A percentile compares a stretch with the other conserved stretches of the same genome.
These are phyloP conservation scores for Neonectria magnoliae DNA, from an alignment of 2,329 filamentous ascomycete species.

Conservation along the genomic window DNA sequence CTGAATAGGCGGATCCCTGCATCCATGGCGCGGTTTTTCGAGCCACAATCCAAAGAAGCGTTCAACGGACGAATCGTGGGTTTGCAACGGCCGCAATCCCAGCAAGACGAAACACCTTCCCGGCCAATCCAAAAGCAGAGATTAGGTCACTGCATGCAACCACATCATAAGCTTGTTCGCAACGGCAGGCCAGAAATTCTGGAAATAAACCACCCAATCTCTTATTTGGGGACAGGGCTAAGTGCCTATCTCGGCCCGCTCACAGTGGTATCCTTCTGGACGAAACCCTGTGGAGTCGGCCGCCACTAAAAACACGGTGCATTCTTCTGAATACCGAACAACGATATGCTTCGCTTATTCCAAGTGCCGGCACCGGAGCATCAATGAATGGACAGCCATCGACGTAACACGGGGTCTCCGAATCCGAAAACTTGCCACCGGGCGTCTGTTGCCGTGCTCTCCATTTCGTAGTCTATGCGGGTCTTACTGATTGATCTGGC, in stretches of 20 bases:
- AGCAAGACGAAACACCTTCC: constrained; percentile 6
- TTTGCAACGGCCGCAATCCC: background rate
- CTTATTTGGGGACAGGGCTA: background rate
- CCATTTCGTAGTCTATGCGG: background rate
- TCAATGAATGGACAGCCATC: background rate
- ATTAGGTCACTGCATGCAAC: background rate
- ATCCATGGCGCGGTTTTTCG: constrained; percentile 17
- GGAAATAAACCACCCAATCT: background rate
- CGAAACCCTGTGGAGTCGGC: constrained; percentile 11
- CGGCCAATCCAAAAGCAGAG: constrained; percentile 11
- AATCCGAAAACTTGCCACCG: background rate
- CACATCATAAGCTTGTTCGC: constrained; percentile 15
- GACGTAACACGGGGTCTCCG: background rate
- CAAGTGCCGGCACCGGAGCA: constrained; percentile 14
- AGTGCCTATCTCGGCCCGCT: constrained; percentile 4
- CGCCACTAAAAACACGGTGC: background rate
- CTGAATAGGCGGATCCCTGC: constrained; percentile 4
- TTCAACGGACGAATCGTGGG: background rate
- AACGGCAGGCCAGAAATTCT: background rate
- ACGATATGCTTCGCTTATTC: background rate
- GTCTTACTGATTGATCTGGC: background rate
- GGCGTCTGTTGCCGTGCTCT: background rate
- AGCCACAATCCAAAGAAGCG: background rate
- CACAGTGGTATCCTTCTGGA: background rate
- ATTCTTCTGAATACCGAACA: background rate